These are phyloP conservation scores for Lyophyllum semitale DNA, from an alignment of 768 basidiomycete species.

Conservation along the genomic window DNA sequence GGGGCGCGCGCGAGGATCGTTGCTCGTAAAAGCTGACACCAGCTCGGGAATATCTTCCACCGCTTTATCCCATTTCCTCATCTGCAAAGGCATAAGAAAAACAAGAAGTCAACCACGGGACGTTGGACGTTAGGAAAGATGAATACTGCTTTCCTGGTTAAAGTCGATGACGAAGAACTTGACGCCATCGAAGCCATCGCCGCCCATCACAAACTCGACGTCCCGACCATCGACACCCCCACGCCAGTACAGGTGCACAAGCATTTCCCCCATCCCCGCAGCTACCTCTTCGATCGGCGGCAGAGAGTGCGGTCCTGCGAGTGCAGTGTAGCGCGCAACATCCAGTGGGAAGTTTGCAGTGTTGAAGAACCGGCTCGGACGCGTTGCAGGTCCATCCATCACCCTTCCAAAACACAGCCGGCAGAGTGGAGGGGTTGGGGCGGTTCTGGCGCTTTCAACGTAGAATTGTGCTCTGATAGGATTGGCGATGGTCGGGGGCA, in stretches of 20 bases:
- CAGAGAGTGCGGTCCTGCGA: neutral
- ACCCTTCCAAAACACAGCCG: neutral
- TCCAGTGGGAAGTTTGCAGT: neutral
- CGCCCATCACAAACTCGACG: constrained; percentile 31
- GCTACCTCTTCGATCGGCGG: neutral
- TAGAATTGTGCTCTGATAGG: neutral
- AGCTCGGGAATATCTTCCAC: constrained; percentile 18
- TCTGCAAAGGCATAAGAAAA: neutral
- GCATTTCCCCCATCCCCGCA: constrained; percentile 31
- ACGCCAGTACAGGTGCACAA: constrained; percentile 27
- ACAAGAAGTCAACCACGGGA: neutral
- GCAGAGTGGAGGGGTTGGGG: neutral
- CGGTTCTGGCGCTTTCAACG: neutral
- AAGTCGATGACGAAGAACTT: constrained; percentile 28
- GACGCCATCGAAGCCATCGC: constrained; percentile 17
- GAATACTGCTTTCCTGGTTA: constrained; percentile 23
- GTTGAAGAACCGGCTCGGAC: neutral
- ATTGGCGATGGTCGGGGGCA: neutral
- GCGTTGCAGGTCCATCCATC: neutral
- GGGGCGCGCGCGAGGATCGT: constrained; percentile 29
- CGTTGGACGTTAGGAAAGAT: neutral
- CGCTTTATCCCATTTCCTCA: neutral
- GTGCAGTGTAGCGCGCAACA: neutral
- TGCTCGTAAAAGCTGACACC: constrained; percentile 25
- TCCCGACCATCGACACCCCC: constrained; percentile 30